Conservation (phyloP, 2,329 filamentous ascomycete genomes). For the Fusarium denticulatum region DNA sequence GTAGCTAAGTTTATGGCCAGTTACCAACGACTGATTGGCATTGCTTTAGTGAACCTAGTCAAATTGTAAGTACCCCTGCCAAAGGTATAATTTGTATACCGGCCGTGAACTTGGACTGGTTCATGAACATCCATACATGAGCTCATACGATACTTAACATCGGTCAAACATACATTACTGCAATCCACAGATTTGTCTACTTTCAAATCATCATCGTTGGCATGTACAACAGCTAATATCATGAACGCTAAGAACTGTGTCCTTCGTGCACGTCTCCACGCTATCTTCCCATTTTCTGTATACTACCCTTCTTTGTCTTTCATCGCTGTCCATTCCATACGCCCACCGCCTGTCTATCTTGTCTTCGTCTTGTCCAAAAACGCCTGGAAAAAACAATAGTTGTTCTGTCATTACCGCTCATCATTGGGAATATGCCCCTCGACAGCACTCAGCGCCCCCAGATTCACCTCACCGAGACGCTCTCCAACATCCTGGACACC, state of each 20-base stretch:
- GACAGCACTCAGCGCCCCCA: conserved; percentile 63
- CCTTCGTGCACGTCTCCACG: neutral
- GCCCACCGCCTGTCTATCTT: conserved; percentile 37
- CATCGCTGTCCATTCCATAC: conserved; percentile 19
- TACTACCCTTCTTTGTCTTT: neutral
- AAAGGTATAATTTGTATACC: neutral
- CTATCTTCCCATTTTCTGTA: conserved; percentile 21
- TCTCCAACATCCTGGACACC: conserved; percentile 55
- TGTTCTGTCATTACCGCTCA: conserved; percentile 32
- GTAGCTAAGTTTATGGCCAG: neutral
- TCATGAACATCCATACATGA: neutral
- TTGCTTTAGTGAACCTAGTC: neutral
- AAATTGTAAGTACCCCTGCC: neutral
- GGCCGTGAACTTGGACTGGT: neutral
- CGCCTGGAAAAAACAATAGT: conserved; percentile 35
- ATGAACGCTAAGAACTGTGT: conserved; percentile 16
- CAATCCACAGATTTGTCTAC: neutral
- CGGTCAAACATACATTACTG: neutral
- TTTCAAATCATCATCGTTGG: conserved; percentile 24
- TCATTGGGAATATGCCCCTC: conserved; percentile 61
- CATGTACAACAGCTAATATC: conserved; percentile 8
- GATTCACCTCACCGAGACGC: conserved; percentile 62
- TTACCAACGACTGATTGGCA: neutral
- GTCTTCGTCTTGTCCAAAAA: conserved; percentile 37
- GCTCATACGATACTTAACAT: neutral